These are phyloP conservation scores for Aspergillus aculeatus DNA, from an alignment of 2,329 filamentous ascomycete species.

Conservation along the genomic window DNA sequence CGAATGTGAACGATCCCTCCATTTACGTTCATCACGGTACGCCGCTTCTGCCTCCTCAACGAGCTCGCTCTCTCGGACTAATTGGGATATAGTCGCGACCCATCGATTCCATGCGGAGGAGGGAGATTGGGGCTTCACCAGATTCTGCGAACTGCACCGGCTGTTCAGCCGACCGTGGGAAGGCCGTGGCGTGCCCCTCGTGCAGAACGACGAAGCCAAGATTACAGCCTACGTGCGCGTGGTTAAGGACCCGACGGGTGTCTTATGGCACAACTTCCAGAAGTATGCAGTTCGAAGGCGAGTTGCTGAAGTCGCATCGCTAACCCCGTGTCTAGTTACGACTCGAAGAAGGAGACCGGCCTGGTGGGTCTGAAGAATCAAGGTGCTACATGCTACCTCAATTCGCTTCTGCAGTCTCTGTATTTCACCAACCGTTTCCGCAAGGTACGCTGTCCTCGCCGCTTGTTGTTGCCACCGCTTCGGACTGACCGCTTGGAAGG, in stretches of 20 bases:
- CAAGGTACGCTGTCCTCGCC: conserved; percentile 58
- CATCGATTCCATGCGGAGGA: conserved; percentile 96
- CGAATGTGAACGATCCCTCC: conserved; percentile 90
- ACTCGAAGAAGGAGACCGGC: conserved; percentile 98
- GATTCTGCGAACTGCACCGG: conserved; percentile 83
- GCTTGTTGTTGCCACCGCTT: background rate
- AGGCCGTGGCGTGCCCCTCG: conserved; percentile 57
- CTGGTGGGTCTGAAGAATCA: conserved; percentile 97
- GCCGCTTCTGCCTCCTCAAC: conserved; percentile 4
- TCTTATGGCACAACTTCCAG: conserved; percentile 49
- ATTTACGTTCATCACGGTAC: conserved; percentile 72
- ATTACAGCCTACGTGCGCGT: conserved; percentile 50
- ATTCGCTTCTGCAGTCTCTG: conserved; percentile 78
- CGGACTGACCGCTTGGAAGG: conserved; percentile 50
- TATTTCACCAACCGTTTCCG: conserved; percentile 92
- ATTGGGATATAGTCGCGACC: conserved; percentile 61
- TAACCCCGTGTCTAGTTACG: conserved; percentile 62
- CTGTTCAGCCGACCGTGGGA: conserved; percentile 81
- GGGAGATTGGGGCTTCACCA: conserved; percentile 98
- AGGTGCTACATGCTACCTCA: conserved; percentile 86
- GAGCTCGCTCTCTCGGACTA: conserved; percentile 4
- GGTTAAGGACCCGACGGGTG: conserved; percentile 50
- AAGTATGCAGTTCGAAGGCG: conserved; percentile 32
- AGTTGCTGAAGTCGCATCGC: conserved; percentile 34
- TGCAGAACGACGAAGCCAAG: conserved; percentile 49